Evolutionary conservation across 2,329 filamentous ascomycete species (phyloP).

Genomic region (Colletotrichum sp.): DNA sequence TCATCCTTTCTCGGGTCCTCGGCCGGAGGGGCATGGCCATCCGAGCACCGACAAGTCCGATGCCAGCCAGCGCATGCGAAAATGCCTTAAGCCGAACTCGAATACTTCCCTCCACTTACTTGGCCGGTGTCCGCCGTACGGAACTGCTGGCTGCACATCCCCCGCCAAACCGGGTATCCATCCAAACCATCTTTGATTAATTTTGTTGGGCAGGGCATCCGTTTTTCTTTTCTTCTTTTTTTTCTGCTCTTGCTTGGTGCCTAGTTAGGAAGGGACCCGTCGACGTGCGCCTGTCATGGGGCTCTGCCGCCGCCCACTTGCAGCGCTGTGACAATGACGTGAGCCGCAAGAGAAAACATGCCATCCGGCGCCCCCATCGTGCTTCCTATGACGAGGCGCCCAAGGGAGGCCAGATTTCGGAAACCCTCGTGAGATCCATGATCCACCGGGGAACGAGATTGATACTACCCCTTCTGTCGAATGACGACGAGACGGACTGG

Average conservation of each 20-base stretch:
- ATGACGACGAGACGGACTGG: not conserved
- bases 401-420: not conserved
- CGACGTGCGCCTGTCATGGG: not conserved
- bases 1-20: not conserved
- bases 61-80: not conserved
- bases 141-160: not conserved
- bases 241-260: not conserved
- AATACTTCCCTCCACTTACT: not conserved
- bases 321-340: constrained; percentile 5
- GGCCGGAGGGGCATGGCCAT: not conserved
- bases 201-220: not conserved
- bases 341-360: constrained; percentile 19
- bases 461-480: not conserved
- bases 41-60: constrained; percentile 3
- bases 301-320: not conserved
- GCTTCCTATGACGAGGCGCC: not conserved
- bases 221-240: not conserved
- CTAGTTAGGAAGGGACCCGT: not conserved
- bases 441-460: not conserved
- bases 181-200: not conserved
- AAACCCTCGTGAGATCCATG: not conserved
- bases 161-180: not conserved
- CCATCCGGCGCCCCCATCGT: not conserved
- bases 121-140: not conserved
- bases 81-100: not conserved